Evolutionary conservation across 2,329 filamentous ascomycete genomes (phyloP), one percentile per base, ranked within the genome.

Genomic region (Botrytis elliptica): DNA sequence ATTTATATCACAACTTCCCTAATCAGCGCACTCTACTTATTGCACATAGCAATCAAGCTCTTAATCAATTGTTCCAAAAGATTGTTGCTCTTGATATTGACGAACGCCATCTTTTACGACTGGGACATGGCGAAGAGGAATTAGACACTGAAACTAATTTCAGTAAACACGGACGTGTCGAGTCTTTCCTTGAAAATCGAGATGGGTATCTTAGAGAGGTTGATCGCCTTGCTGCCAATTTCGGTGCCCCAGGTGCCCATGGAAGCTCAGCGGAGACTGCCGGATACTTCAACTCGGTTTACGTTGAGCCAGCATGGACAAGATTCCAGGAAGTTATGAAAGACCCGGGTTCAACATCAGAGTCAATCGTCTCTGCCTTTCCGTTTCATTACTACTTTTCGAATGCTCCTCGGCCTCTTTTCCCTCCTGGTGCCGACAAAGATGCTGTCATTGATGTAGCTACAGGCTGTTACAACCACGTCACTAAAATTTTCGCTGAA

Each of bases 1-100:
- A 98, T 82, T 92, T 99, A 78, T 99, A 99, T 81, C 95, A 98
- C 85, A 97, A 98, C 83, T 99, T 98, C 81, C 95, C 96, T 12
- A 87, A 91, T 76, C 94, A 99, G 82, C 92, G 94, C 78, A 99
- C 96, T 0, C 85, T 99, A 29, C 89, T 99, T 59, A 90, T 99
- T 76, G 96, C 96, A 7, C 96, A 99, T 82, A 98, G 95, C 83
- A 99, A 99, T 81, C 97, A 99, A 82, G 97, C 96, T 3, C 86
- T 99, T 16, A 99, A 99, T 80, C 96, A 99, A 81, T 87, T 99
- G 1, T 99, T 99, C 84, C 93, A 97, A 79, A 99, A 99, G 84
- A 99, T 99, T 75, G 92, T 95, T n/a, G 93, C 92, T 8, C 86
- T 99, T 42, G 94, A 98, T 79, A 98, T 99, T 77, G 97, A 99